These are phyloP conservation scores for Dysphania ambrosioides DNA, from an alignment of 148 eudicot species.

Conservation along the genomic window DNA sequence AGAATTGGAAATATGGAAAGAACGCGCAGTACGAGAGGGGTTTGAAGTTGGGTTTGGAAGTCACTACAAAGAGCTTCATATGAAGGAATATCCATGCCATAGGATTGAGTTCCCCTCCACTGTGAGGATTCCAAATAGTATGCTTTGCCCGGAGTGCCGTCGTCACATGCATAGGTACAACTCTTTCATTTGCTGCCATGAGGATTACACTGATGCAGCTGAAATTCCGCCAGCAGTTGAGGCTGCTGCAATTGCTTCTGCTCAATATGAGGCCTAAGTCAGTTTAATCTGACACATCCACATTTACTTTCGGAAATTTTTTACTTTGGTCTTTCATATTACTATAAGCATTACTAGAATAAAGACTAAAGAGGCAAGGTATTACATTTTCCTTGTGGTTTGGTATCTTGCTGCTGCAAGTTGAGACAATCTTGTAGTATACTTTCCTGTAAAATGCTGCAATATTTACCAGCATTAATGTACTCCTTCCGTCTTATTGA, in stretches of 20 bases:
- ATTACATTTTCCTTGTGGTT: not conserved
- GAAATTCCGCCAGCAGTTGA: conserved; percentile 11
- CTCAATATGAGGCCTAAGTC: conserved; percentile 21
- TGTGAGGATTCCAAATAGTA: conserved; percentile 26
- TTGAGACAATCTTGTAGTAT: conserved; percentile 3
- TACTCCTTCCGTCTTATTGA: too few relatives aligned
- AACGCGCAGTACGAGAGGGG: conserved; percentile 9
- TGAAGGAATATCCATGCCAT: conserved; percentile 21
- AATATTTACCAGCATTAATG: not conserved
- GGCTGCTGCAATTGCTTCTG: not conserved
- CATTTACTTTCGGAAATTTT: not conserved
- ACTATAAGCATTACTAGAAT: not conserved
- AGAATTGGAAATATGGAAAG: conserved; percentile 23
- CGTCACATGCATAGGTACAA: conserved; percentile 26
- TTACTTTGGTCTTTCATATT: not conserved
- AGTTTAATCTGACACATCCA: not conserved
- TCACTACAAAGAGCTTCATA: conserved; percentile 17
- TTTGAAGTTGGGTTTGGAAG: conserved; percentile 16
- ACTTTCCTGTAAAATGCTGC: not conserved
- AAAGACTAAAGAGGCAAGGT: not conserved
- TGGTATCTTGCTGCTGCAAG: not conserved
- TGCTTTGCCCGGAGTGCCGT: conserved; percentile 38
- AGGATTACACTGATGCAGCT: conserved; percentile 18
- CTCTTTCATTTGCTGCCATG: conserved; percentile 36
- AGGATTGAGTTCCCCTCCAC: conserved; percentile 30